phyloP scores from a whole-genome alignment of 2,329 filamentous ascomycete species.

The Grosmannia clavigera region DNA sequence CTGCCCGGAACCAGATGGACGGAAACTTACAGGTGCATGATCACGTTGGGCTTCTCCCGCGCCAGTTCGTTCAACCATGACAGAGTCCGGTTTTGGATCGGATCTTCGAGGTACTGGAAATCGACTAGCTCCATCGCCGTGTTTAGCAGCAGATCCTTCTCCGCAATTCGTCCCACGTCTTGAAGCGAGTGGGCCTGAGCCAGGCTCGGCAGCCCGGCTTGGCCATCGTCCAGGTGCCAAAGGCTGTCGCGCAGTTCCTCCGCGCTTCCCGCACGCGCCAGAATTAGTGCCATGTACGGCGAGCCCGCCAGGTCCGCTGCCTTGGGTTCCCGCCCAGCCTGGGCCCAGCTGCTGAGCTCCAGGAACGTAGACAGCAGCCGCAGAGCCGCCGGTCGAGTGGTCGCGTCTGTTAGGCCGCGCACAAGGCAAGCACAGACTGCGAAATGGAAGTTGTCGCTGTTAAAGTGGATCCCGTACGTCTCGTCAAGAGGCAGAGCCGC shows the following conservation, averaged over 20 bases:
- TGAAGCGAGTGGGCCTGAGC: conserved; percentile 27
- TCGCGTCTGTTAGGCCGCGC: conserved; percentile 49
- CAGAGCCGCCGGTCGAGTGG: conserved; percentile 45
- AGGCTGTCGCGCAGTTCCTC: conserved; percentile 52
- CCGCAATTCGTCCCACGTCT: conserved; percentile 35
- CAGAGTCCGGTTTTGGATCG: conserved; percentile 45
- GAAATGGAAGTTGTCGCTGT: conserved; percentile 51
- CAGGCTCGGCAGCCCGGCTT: conserved; percentile 27
- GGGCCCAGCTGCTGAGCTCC: conserved; percentile 32
- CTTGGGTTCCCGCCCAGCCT: conserved; percentile 5
- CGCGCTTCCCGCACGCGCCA: conserved; percentile 40
- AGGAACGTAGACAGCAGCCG: conserved; percentile 51
- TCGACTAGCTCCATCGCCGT: conserved; percentile 54
- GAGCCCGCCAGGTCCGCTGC: conserved; percentile 25
- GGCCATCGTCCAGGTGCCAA: conserved; percentile 45
- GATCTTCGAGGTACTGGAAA: conserved; percentile 52
- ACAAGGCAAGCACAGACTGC: conserved; percentile 53
- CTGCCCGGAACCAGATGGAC: background rate
- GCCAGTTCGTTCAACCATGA: conserved; percentile 49
- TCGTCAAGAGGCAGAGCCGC: conserved; percentile 50
- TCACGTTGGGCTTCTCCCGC: conserved; percentile 38
- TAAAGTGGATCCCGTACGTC: conserved; percentile 54
- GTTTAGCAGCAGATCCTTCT: conserved; percentile 50
- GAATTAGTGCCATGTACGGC: conserved; percentile 48
- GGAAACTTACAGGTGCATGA: conserved; percentile 43